A percentile compares a stretch with the other conserved stretches of the same genome.
These are phyloP conservation scores for Apiotrichum siamense DNA, from an alignment of 1,284 basidiomycete species.

Conservation along the genomic window DNA sequence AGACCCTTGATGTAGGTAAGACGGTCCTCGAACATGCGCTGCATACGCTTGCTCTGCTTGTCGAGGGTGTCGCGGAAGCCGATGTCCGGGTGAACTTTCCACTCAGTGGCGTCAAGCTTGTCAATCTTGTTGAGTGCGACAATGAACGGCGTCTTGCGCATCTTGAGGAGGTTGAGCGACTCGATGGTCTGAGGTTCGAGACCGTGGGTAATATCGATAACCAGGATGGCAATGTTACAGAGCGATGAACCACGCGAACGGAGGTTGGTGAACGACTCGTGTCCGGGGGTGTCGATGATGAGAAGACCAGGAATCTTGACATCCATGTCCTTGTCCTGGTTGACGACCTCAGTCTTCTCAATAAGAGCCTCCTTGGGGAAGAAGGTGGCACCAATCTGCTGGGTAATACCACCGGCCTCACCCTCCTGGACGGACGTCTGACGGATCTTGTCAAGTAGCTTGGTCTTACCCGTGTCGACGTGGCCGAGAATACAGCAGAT, in stretches of 20 bases:
- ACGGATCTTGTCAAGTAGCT: slow-evolving; percentile 98
- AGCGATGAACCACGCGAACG: slow-evolving; percentile 93
- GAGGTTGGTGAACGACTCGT: slow-evolving; percentile 98
- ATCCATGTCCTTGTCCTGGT: slow-evolving; percentile 76
- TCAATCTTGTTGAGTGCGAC: slow-evolving; percentile 86
- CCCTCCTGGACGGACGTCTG: slow-evolving; percentile 99
- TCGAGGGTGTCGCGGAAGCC: slow-evolving; percentile 87
- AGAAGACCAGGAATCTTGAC: slow-evolving; percentile 97
- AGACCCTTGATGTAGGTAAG: slow-evolving; percentile 78
- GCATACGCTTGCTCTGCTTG: slow-evolving; percentile 74
- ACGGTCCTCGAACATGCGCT: slow-evolving; percentile 90
- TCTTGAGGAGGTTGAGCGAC: slow-evolving; percentile 84
- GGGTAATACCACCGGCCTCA: slow-evolving; percentile 99
- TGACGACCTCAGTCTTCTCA: slow-evolving; percentile 85
- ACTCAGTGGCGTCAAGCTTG: slow-evolving; percentile 57
- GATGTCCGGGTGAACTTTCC: slow-evolving; percentile 84
- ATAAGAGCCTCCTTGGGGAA: slow-evolving; percentile 97
- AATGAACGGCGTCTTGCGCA: slow-evolving; percentile 97
- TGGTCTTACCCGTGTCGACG: slow-evolving; percentile 99
- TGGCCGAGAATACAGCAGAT: slow-evolving; percentile 99
- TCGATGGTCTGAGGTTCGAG: slow-evolving; percentile 96
- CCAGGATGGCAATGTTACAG: slow-evolving; percentile 98
- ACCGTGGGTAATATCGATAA: slow-evolving; percentile 99
- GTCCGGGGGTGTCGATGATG: slow-evolving; percentile 96
- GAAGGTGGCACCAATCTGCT: slow-evolving; percentile 99